Evolutionary conservation across 1,284 basidiomycete species (phyloP), one percentile per base, ranked within the genome.

Genomic region (Psilocybe mexicana): DNA sequence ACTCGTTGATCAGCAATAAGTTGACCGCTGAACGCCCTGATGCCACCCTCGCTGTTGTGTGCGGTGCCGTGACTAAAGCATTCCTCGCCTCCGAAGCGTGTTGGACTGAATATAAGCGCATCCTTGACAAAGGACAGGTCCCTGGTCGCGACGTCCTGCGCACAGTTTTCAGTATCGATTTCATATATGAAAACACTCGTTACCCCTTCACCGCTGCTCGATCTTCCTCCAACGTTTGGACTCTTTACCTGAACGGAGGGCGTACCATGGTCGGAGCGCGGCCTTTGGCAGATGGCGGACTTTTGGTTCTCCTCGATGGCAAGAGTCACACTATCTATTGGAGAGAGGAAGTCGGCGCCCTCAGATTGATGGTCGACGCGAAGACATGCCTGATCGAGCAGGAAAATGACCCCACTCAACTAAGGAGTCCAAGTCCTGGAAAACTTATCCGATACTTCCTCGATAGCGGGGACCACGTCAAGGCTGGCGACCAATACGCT

Each of bases 371-470:
- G 86, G 87, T 99, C 63, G 95, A 98, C 74, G 85, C 94, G 62
- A 97, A 98, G 83, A 99, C 97, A 28, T 97, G 95, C 74, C 82
- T 98, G 74, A 96, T 99, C 67, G 97, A 98, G 77, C 96, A 99
- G 76, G 97, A 99, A 83, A 98, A 98, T 68, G 97, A 99, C 72
- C 97, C 97, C 5, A 99, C 97, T 14, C 96, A 99, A 75, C 82
- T 99, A 57, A 84, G 96, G 68, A 95, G 92, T 69, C 97, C 97
- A 10, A 94, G 91, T 76, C 97, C 97, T 25, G 97, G 97, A 52
- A 99, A 99, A 79, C 86, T 99, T 49, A 87, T 99, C 58, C 85
- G 96, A 53, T 96, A 92, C 81, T 86, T 99, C 62, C 90, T 99
- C 63, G 96, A 99, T 69, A 96, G 93, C 60, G 97, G 97, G 23